Evolutionary conservation across 176 grass and related monocot genomes (phyloP), one percentile per base, ranked within the genome.

Genomic region (Bonia amplexicaulis): DNA sequence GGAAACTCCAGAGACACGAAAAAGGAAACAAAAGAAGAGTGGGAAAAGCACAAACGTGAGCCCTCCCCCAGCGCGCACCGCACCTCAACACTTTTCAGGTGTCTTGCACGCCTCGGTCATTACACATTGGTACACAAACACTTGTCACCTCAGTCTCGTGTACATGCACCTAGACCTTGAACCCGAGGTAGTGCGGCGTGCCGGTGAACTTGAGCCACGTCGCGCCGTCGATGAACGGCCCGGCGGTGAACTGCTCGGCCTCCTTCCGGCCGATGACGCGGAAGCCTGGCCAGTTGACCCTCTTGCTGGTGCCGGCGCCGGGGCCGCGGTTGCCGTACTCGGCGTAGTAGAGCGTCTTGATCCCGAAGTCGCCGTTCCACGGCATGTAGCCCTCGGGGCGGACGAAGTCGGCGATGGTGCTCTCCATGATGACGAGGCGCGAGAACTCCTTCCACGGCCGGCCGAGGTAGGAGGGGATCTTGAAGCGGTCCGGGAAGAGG

Each of bases 251-350:
- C 75, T 84, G 26, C 61, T 69, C 31, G 63, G 91, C 89, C 26
- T 94, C 91, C 65, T 73, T 27, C 35, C 45, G 8, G 19, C 22
- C 49, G 74, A 97, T 85, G 76, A 97, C 78, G 26, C 65, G 94
- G 85, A 82, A 97, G 0, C 91, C 94, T 0, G 85, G 87, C 94
- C 94, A 97, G 14, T 29, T 97, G 31, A 97, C 94, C 63, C 94
- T 86, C 81, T 71, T 71, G 71, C 82, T 89, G 44, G 85, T 90
- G 59, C 82, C 87, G 14, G 94, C 87, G 14, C 94, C 94, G 3
- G 91, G 87, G 1, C 94, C 94, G 5, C 87, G 80, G 84, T 97
- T 97, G 55, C 48, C 80, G 83, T 86, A 97, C 90, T 96, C 94
- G 13, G 91, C 94, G 85, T 87, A 96, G 81, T 84, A 93, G 73